Evolutionary conservation across 805 yeast genomes (phyloP), one percentile per base, ranked within the genome.

Genomic region (Metschnikowia proteae): DNA sequence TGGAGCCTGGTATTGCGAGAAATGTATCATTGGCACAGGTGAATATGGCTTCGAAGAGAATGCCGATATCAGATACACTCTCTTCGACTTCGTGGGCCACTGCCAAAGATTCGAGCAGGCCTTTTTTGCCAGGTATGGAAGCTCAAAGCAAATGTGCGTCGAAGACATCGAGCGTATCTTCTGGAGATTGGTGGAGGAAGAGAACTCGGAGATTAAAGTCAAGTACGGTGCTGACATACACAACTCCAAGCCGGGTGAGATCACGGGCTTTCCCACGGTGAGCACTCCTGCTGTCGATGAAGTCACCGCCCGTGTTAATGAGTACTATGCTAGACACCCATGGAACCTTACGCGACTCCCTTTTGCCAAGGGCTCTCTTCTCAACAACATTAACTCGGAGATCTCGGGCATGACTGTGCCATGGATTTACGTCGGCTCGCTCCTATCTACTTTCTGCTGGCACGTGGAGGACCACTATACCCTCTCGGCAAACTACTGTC

Each of bases 351-450:
- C 87, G 17, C 82, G 80, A 50, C 65, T 89, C 23, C 95, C 96
- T 0, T 81, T 76, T 63, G 79, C 84, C 9, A 66, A 75, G 35
- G 86, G 88, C 0, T 86, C 96, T 0, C 66, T 86, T n/a, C 68
- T 87, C 45, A 82, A 83, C 48, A 80, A 80, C 57, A 75, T 86
- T 48, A 79, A 80, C 48, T 78, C 81, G 17, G 77, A 80, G 30
- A 86, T 92, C 2, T 84, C 96, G 0, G 98, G 98, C 0, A 91
- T 91, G 89, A 90, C 97, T 0, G 79, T 87, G 17, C 98, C 98
- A 0, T 91, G 98, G 98, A 77, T 90, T 3, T 91, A 91, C 60
- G 81, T 91, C 11, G 98, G 98, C 0, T 88, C 95, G 45, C 74
- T 88, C 43, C 82, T 89, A 59, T 86, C 96, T 2, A 88, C 97